These are phyloP conservation scores for Fragilaria crotonensis DNA, from an alignment of 108 stramenopile genomes.

Conservation along the genomic window DNA sequence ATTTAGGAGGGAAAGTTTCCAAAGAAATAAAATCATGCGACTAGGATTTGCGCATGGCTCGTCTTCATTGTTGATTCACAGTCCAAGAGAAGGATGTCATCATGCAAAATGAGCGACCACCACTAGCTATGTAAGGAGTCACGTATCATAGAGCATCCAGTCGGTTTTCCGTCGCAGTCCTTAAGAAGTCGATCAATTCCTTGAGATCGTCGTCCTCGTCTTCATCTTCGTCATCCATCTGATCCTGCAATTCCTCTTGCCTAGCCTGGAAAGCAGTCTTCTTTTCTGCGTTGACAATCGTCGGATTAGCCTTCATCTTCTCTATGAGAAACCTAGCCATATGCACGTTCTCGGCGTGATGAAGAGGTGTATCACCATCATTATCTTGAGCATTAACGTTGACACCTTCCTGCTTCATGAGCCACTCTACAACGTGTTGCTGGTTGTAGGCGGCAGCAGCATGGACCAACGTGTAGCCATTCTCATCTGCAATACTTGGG, in stretches of 20 bases:
- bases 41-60: too few species aligned
- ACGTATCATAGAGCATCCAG: too few species aligned
- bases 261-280: slow-evolving; percentile 45
- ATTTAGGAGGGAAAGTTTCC: too few species aligned
- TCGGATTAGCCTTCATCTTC: slow-evolving; percentile 18
- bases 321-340: slow-evolving; percentile 36
- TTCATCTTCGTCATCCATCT: slow-evolving; percentile 39
- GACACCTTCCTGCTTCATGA: slow-evolving; percentile 11
- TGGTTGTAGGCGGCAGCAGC: slow-evolving; percentile 58
- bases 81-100: too few species aligned
- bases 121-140: too few species aligned
- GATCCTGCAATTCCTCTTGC: slow-evolving; percentile 42
- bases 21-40: too few species aligned
- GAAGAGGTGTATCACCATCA: slow-evolving; percentile 45
- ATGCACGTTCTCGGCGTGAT: slow-evolving; percentile 39
- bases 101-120: too few species aligned
- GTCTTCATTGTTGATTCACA: too few species aligned
- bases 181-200: slow-evolving; percentile 31
- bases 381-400: slow-evolving; percentile 1
- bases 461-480: slow-evolving; percentile 56
- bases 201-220: slow-evolving; percentile 40
- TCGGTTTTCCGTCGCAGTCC: not conserved
- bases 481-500: slow-evolving; percentile 32
- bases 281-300: slow-evolving; percentile 24
- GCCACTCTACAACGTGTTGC: slow-evolving; percentile 30